Evolutionary conservation across 192 early-diverging fungal species (phyloP).

Genomic region (Coemansia sp.): DNA sequence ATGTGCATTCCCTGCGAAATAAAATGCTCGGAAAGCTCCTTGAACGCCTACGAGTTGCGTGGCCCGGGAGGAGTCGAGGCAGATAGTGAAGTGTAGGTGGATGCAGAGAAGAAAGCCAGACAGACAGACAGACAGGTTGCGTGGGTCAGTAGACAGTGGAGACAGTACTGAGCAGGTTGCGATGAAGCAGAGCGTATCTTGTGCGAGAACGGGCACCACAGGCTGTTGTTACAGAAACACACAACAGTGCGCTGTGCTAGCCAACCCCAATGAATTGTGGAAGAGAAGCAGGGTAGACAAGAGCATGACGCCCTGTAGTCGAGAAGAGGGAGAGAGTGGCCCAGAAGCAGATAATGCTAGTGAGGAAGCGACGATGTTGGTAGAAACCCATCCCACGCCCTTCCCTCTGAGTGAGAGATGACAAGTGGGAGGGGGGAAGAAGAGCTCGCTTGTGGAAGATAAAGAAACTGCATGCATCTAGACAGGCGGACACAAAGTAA

Average conservation of each 20-base stretch:
- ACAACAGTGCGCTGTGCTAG: too few relatives aligned
- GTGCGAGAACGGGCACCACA: not conserved
- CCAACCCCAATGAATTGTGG: too few relatives aligned
- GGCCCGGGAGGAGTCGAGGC: not conserved
- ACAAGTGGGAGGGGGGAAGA: too few relatives aligned
- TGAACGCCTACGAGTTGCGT: constrained; percentile 36
- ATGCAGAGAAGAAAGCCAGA: constrained; percentile 9
- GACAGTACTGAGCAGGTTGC: not conserved
- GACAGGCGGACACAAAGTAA: not conserved
- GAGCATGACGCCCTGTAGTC: too few relatives aligned
- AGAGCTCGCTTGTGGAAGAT: not conserved
- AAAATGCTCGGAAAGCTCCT: constrained; percentile 54
- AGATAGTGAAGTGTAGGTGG: not conserved
- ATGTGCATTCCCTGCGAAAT: constrained; percentile 55
- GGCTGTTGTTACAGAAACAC: not conserved
- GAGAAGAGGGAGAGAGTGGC: too few relatives aligned
- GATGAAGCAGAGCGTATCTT: not conserved
- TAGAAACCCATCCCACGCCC: too few relatives aligned
- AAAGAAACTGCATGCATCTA: not conserved
- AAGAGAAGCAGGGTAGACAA: too few relatives aligned
- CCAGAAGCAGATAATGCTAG: not conserved
- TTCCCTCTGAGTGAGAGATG: too few relatives aligned
- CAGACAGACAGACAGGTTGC: too few relatives aligned
- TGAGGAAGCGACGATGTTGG: not conserved
- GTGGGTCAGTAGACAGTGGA: constrained; percentile 2